These are phyloP conservation scores for Ascochyta fabae DNA, from an alignment of 2,329 filamentous ascomycete species.

Conservation along the genomic window DNA sequence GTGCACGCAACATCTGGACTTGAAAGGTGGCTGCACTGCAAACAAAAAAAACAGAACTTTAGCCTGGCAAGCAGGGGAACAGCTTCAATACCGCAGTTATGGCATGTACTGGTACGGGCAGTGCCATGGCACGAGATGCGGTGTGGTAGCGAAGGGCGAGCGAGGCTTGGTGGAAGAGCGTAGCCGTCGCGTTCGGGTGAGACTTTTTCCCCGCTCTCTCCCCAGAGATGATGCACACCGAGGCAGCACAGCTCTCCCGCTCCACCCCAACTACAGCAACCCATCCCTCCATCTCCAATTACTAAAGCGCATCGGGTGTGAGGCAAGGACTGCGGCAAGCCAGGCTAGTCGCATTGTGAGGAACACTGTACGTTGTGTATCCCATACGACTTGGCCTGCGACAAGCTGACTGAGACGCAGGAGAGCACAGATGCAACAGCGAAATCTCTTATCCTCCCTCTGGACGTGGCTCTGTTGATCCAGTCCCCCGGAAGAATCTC, in stretches of 20 bases:
- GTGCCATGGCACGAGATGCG: constrained; percentile 12
- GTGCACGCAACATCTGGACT: constrained; percentile 3
- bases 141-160: constrained; percentile 6
- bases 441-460: constrained; percentile 21
- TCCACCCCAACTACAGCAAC: constrained; percentile 8
- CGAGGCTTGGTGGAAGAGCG: constrained; percentile 9
- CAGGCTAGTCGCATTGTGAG: not conserved
- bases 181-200: constrained; percentile 12
- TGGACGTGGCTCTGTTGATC: constrained; percentile 10
- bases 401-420: constrained; percentile 8
- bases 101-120: not conserved
- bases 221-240: constrained; percentile 4
- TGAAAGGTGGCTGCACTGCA: not conserved
- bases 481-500: constrained; percentile 10
- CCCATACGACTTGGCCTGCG: not conserved
- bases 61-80: constrained; percentile 1
- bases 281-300: constrained; percentile 5
- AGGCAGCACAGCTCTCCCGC: constrained; percentile 7
- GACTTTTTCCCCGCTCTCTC: constrained; percentile 18
- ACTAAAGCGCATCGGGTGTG: not conserved
- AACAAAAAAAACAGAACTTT: not conserved
- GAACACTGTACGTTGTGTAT: not conserved
- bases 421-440: constrained; percentile 18
- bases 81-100: not conserved
- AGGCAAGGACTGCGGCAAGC: not conserved